Evolutionary conservation across 306 rosid genomes (phyloP), one percentile per base, ranked within the genome.

Genomic region (Purshia tridentata): DNA sequence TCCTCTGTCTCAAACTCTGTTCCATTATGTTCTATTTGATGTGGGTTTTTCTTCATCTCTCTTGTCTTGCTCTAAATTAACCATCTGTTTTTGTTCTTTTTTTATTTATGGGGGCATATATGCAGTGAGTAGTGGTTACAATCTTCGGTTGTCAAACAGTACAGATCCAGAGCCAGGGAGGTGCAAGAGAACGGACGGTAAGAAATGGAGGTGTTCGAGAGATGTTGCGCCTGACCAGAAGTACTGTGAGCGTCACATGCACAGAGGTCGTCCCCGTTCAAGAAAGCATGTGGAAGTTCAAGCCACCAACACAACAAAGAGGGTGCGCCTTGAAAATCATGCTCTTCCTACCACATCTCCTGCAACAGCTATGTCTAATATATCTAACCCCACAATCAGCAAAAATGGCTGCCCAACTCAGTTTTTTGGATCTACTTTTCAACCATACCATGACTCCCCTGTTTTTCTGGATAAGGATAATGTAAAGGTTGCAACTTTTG

Each of bases 241-340:
- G 80, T 91, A 91, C 35, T 91, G 97, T 53, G 97, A 89, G 77
- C 89, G 95, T 44, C 97, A 91, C 77, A 84, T 91, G 91, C 92
- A 91, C 65, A 86, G 97, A 91, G 95, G 97, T 16, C 95, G 97
- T 82, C 91, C 92, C 83, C 97, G 97, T 91, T 91, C 97, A 91
- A 91, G 97, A 91, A 91, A 91, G 97, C 94, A 83, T 88, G 97
- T 91, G 97, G 97, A 91, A 90, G 70, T 81, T 84, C 88, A 81
- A 53, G 74, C 81, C 76, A 68, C 73, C 71, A 39, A 67, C 69
- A 18, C 23, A 52, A 74, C 69, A 67, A 88, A 88, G 71, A 88
- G 73, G 84, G 49, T 80, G 70, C 89, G 94, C 79, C 84, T 70
- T 44, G 88, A 83, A 63, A 84, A 18, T 67, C 55, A 54, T 11